A percentile compares a stretch with the other conserved stretches of the same genome.
Conservation (phyloP, 208 protist species). For the Sergeia podlipaevii region DNA sequence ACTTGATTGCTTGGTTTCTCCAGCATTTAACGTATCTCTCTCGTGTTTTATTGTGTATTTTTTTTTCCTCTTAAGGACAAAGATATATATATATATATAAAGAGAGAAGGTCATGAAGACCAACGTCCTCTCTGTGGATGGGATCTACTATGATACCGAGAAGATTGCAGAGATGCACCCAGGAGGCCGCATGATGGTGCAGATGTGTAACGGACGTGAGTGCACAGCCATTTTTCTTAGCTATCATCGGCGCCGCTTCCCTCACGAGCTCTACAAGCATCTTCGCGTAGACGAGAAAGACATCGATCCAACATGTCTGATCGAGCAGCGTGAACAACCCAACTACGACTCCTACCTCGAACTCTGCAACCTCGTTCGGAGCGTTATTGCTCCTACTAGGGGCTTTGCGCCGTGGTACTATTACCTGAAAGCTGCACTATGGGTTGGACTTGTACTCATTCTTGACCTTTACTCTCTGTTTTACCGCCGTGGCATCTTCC, state of each 20-base stretch:
- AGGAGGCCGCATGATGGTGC: conserved; percentile 65
- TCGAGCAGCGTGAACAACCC: conserved; percentile 37
- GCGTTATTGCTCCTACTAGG: conserved; percentile 46
- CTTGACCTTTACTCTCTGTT: conserved; percentile 67
- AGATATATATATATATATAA: conserved; percentile 4
- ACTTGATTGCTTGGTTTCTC: too few relatives aligned
- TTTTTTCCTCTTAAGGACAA: not conserved
- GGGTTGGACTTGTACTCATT: conserved; percentile 43
- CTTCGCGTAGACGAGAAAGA: conserved; percentile 43
- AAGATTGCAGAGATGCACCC: conserved; percentile 58
- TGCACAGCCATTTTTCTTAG: conserved; percentile 66
- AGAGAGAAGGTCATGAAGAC: conserved; percentile 13
- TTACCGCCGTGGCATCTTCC: conserved; percentile 35
- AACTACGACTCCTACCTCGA: conserved; percentile 66
- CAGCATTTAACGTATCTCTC: too few relatives aligned
- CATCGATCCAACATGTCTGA: conserved; percentile 30
- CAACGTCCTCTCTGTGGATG: conserved; percentile 70
- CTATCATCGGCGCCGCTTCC: conserved; percentile 77
- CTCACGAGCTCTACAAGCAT: conserved; percentile 56
- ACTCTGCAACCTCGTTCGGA: conserved; percentile 46
- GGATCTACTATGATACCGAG: conserved; percentile 75
- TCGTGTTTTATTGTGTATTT: conserved; percentile 1
- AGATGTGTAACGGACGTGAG: conserved; percentile 68
- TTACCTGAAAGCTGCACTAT: conserved; percentile 60
- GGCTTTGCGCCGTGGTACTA: conserved; percentile 80